phyloP scores from a whole-genome alignment of 257 asterid genomes.

The Schizonepeta tenuifolia region DNA sequence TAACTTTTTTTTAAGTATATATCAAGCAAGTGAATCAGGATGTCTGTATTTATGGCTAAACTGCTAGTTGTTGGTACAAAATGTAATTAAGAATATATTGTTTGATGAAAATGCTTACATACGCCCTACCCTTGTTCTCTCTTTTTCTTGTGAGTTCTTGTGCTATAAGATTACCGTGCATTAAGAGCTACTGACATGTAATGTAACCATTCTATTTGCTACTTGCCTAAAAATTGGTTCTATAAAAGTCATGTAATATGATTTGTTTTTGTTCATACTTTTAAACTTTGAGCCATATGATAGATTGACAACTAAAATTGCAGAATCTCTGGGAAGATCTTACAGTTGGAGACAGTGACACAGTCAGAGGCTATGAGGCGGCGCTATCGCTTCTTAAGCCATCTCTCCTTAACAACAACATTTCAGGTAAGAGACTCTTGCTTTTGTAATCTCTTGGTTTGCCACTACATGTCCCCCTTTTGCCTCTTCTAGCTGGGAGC shows the following conservation, averaged over 20 bases:
- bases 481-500: no score
- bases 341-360: conserved; percentile 81
- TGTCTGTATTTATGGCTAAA: conserved; percentile 5
- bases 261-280: not conserved
- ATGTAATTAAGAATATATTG: not conserved
- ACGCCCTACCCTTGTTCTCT: not conserved
- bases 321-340: conserved; percentile 86
- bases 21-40: conserved; percentile 18
- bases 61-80: not conserved
- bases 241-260: not conserved
- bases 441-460: no score
- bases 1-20: not conserved
- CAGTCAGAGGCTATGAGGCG: conserved; percentile 89
- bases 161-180: not conserved
- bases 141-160: not conserved
- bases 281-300: not conserved
- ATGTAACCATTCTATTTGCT: conserved; percentile 9
- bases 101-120: not conserved
- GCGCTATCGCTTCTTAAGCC: conserved; percentile 94
- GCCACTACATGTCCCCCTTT: no score
- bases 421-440: conserved; percentile 58
- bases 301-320: no score
- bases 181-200: not conserved
- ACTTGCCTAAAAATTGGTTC: not conserved
- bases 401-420: conserved; percentile 88